A percentile compares a stretch with the other conserved stretches of the same genome.
Conservation (phyloP, 192 early-diverging fungal genomes). For the Coemansia sp. region DNA sequence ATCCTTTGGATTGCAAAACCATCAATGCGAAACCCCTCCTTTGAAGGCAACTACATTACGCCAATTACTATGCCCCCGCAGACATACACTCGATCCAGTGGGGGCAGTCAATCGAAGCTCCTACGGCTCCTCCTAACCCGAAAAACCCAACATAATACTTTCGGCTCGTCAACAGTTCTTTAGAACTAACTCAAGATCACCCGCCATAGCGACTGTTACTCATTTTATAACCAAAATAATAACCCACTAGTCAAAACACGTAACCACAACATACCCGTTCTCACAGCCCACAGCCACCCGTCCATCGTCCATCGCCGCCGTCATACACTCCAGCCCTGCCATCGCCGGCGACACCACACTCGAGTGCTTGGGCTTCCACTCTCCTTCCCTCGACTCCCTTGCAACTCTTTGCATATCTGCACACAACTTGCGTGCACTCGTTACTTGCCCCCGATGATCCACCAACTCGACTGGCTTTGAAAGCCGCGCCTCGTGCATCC, state of each 20-base stretch:
- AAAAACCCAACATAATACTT: too few species aligned
- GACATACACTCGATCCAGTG: too few species aligned
- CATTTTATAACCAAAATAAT: not conserved
- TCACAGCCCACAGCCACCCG: conserved; percentile 36
- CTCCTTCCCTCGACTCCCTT: not conserved
- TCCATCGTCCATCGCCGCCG: conserved; percentile 39
- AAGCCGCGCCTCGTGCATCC: conserved; percentile 36
- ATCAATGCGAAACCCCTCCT: too few species aligned
- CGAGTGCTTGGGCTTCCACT: not conserved
- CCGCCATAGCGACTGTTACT: too few species aligned
- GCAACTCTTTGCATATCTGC: conserved; percentile 19
- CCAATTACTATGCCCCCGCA: too few species aligned
- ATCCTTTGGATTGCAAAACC: too few species aligned
- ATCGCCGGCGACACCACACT: conserved; percentile 14
- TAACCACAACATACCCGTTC: conserved; percentile 48
- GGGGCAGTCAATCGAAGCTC: too few species aligned
- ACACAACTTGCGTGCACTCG: conserved; percentile 1
- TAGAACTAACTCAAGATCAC: too few species aligned
- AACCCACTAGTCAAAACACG: conserved; percentile 26
- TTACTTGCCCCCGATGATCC: conserved; percentile 37
- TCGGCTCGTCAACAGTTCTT: too few species aligned
- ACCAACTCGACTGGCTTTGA: conserved; percentile 12
- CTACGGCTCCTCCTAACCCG: too few species aligned
- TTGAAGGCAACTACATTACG: too few species aligned
- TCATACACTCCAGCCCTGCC: conserved; percentile 3